Conservation (phyloP, 768 basidiomycete genomes). For the Gyrodon lividus region DNA sequence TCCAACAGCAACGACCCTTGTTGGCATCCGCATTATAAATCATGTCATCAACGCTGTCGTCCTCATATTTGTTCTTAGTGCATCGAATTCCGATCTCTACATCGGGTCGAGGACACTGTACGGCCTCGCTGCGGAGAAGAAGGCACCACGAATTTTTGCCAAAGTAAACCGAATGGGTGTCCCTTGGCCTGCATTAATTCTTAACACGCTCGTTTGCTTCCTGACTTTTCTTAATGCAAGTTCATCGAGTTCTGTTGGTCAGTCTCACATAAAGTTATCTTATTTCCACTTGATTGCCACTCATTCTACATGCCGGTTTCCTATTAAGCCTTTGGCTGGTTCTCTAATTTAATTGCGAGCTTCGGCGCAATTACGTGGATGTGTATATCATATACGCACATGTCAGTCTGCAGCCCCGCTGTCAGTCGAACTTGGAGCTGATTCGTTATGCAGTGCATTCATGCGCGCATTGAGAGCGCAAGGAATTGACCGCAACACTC, state of each 20-base stretch:
- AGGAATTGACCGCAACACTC: conserved; percentile 40
- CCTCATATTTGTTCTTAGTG: conserved; percentile 45
- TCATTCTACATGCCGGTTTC: conserved; percentile 4
- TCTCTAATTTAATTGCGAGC: conserved; percentile 30
- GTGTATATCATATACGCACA: conserved; percentile 29
- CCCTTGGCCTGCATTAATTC: conserved; percentile 39
- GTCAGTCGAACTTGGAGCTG: conserved; percentile 5
- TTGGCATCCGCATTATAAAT: conserved; percentile 48
- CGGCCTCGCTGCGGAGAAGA: conserved; percentile 45
- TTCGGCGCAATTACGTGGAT: conserved; percentile 38
- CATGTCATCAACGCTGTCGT: conserved; percentile 40
- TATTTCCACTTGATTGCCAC: conserved; percentile 25
- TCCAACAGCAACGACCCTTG: conserved; percentile 34
- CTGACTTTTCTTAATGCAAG: conserved; percentile 60
- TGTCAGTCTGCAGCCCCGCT: conserved; percentile 15
- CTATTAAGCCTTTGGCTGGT: conserved; percentile 23
- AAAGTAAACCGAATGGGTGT: conserved; percentile 35
- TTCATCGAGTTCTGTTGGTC: conserved; percentile 51
- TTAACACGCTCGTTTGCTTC: conserved; percentile 55
- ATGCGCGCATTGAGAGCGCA: conserved; percentile 33
- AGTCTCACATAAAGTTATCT: conserved; percentile 13
- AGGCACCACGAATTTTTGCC: conserved; percentile 43
- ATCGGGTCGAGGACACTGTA: conserved; percentile 49
- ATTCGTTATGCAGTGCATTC: conserved; percentile 15
- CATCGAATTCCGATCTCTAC: conserved; percentile 61